A percentile compares a stretch with the other conserved stretches of the same genome.
These are phyloP conservation scores for Chrysophaeum taylorii DNA, from an alignment of 352 stramenopile genomes.

Conservation along the genomic window DNA sequence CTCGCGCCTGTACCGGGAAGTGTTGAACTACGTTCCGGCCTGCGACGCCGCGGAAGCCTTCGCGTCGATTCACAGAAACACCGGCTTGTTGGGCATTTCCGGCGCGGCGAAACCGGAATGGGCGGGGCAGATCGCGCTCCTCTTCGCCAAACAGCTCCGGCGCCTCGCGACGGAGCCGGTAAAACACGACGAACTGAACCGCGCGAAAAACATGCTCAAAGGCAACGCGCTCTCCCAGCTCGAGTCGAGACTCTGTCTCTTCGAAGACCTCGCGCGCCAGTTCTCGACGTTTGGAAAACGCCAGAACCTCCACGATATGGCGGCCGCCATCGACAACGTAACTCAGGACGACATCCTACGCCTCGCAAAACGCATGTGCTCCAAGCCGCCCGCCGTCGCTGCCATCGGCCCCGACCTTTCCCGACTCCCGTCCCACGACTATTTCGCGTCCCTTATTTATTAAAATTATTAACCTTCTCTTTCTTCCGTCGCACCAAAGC, in stretches of 20 bases:
- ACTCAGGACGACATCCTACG: slow-evolving; percentile 51
- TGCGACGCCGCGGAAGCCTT: slow-evolving; percentile 94
- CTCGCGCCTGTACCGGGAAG: slow-evolving; percentile 91
- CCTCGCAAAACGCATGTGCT: slow-evolving; percentile 41
- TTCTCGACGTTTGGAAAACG: slow-evolving; percentile 87
- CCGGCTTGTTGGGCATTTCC: slow-evolving; percentile 86
- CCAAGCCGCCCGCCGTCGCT: slow-evolving; percentile 41
- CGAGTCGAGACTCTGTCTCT: slow-evolving; percentile 91
- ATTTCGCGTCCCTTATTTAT: slow-evolving; percentile 35
- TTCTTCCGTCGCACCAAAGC: no score
- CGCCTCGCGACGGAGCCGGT: slow-evolving; percentile 57
- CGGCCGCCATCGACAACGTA: slow-evolving; percentile 57
- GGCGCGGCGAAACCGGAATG: slow-evolving; percentile 64
- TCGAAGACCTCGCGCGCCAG: slow-evolving; percentile 97
- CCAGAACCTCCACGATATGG: slow-evolving; percentile 66
- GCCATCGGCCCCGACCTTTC: slow-evolving; percentile 42
- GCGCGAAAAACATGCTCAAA: slow-evolving; percentile 98
- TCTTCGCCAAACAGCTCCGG: slow-evolving; percentile 83
- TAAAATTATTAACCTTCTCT: no score
- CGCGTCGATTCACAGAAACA: slow-evolving; percentile 84
- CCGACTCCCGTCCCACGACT: slow-evolving; percentile 37
- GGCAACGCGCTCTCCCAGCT: slow-evolving; percentile 97
- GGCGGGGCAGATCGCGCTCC: slow-evolving; percentile 74
- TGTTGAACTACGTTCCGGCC: slow-evolving; percentile 95
- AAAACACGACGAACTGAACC: slow-evolving; percentile 66